These are phyloP conservation scores for Cystobasidium ongulense DNA, from an alignment of 768 basidiomycete species.

Conservation along the genomic window DNA sequence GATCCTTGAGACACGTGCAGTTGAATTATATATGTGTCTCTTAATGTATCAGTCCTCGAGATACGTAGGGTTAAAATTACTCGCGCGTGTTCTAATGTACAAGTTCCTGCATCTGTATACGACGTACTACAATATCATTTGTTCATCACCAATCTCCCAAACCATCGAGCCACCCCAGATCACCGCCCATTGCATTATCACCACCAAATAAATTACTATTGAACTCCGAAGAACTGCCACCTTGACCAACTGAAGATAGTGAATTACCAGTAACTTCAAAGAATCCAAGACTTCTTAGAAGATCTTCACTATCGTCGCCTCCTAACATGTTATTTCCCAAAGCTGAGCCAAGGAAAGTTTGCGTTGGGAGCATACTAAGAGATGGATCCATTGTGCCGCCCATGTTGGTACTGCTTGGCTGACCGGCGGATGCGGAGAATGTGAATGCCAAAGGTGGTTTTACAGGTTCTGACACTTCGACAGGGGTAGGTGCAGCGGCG, in stretches of 20 bases:
- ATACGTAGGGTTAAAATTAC: too few species aligned
- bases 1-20: too few species aligned
- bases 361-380: not conserved
- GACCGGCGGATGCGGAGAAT: slow-evolving; percentile 7
- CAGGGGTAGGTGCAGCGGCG: not conserved
- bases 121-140: not conserved
- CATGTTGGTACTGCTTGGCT: not conserved
- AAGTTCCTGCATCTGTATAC: not conserved
- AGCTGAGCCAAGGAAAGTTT: not conserved
- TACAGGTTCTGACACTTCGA: not conserved
- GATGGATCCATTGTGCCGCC: not conserved
- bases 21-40: too few species aligned
- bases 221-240: not conserved
- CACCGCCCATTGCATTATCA: not conserved
- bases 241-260: slow-evolving; percentile 14
- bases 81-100: too few species aligned
- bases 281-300: slow-evolving; percentile 22
- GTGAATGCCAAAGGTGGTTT: not conserved
- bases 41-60: too few species aligned
- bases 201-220: not conserved
- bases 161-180: slow-evolving; percentile 27
- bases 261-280: slow-evolving; percentile 8
- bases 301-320: slow-evolving; percentile 15
- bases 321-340: not conserved
- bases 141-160: slow-evolving; percentile 14